phyloP scores from a whole-genome alignment of 1,139 yeast species.

The Debaryomyces nepalensis region DNA sequence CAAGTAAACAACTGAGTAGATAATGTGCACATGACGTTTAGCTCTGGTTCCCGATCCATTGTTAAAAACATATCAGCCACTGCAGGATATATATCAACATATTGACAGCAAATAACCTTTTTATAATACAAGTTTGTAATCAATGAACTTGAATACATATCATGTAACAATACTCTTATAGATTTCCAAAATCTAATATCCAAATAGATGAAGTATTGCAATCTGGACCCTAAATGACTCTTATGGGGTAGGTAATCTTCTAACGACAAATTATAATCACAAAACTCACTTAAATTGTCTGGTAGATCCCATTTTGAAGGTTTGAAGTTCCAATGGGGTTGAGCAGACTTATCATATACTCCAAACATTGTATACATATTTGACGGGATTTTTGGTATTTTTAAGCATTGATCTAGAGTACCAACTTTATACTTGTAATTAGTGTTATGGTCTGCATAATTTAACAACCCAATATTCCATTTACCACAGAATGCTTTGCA shows the following conservation, averaged over 20 bases:
- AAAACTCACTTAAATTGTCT: slow-evolving; percentile 44
- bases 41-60: slow-evolving; percentile 82
- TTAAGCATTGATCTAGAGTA: slow-evolving; percentile 33
- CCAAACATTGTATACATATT: slow-evolving; percentile 12
- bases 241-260: slow-evolving; percentile 31
- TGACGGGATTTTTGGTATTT: slow-evolving; percentile 41
- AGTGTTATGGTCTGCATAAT: slow-evolving; percentile 15
- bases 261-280: slow-evolving; percentile 45
- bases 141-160: slow-evolving; percentile 69
- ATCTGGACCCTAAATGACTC: slow-evolving; percentile 64
- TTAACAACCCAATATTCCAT: slow-evolving; percentile 59
- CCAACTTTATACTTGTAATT: slow-evolving; percentile 35
- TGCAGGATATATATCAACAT: slow-evolving; percentile 80
- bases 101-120: slow-evolving; percentile 69
- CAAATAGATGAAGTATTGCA: slow-evolving; percentile 73
- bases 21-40: slow-evolving; percentile 70
- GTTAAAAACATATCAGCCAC: slow-evolving; percentile 75
- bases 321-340: slow-evolving; percentile 42
- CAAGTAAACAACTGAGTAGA: slow-evolving; percentile 90
- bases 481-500: slow-evolving; percentile 55
- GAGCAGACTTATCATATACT: slow-evolving; percentile 10
- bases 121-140: slow-evolving; percentile 68
- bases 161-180: slow-evolving; percentile 64
- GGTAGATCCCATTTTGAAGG: slow-evolving; percentile 50
- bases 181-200: slow-evolving; percentile 78